A percentile compares a stretch with the other conserved stretches of the same genome.
These are phyloP conservation scores for Cytidiella melzeri DNA, from an alignment of 768 basidiomycete species.

Conservation along the genomic window DNA sequence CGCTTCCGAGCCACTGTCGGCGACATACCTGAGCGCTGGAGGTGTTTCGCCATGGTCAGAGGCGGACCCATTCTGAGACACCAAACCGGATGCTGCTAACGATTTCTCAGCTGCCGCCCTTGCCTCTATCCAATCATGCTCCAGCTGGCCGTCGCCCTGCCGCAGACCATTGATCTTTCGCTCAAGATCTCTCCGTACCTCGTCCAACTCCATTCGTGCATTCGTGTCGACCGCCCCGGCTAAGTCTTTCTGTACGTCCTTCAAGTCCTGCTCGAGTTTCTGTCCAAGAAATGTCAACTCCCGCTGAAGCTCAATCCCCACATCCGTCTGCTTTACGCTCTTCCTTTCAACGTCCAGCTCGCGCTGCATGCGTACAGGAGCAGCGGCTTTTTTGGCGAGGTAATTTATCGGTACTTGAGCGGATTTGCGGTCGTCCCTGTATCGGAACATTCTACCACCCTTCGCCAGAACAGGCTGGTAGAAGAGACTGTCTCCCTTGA, in stretches of 20 bases:
- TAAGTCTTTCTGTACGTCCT: constrained; percentile 22
- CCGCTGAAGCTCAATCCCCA: constrained; percentile 22
- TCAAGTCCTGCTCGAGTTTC: constrained; percentile 41
- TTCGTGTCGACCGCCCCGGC: constrained; percentile 19
- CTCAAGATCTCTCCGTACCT: constrained; percentile 21
- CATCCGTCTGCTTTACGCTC: constrained; percentile 6
- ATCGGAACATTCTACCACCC: constrained; percentile 38
- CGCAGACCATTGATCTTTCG: too few relatives aligned
- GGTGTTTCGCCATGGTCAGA: too few relatives aligned
- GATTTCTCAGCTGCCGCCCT: too few relatives aligned
- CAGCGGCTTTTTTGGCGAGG: not conserved
- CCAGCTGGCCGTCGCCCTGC: too few relatives aligned
- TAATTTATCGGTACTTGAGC: constrained; percentile 33
- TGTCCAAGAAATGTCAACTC: constrained; percentile 43
- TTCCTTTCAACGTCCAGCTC: constrained; percentile 9
- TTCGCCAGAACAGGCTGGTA: constrained; percentile 47
- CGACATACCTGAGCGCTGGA: too few relatives aligned
- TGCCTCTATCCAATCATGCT: too few relatives aligned
- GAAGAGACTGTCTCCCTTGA: constrained; percentile 34
- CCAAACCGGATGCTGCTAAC: too few relatives aligned
- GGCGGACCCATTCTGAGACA: too few relatives aligned
- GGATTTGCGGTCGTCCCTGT: constrained; percentile 34
- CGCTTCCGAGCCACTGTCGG: too few relatives aligned
- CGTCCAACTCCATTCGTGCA: not conserved
- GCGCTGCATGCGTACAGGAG: constrained; percentile 3